Conservation (phyloP, 176 grass and related monocot species). For the Pharus latifolius region DNA sequence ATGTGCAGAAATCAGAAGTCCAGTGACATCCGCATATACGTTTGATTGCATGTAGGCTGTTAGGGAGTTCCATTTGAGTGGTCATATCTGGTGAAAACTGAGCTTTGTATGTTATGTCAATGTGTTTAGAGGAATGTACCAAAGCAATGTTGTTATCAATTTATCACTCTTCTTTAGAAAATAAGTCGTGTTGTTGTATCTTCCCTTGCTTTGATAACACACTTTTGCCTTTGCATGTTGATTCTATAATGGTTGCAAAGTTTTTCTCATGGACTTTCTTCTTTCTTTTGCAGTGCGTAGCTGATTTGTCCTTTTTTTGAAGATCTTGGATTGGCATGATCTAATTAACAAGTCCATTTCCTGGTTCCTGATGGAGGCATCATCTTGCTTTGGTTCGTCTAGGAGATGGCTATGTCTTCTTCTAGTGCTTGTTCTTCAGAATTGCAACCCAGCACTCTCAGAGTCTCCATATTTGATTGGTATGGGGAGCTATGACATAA, state of each 20-base stretch:
- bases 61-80: not conserved
- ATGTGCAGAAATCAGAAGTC: too few species aligned
- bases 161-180: not conserved
- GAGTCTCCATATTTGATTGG: constrained; percentile 63
- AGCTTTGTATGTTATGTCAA: not conserved
- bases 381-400: constrained; percentile 14
- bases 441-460: constrained; percentile 32
- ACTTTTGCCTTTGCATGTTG: not conserved
- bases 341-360: constrained; percentile 14
- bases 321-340: constrained; percentile 15
- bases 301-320: not conserved
- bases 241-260: not conserved
- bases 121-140: not conserved
- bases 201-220: not conserved
- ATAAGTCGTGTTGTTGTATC: not conserved
- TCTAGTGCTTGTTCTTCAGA: constrained; percentile 40
- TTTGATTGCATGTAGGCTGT: not conserved
- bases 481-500: constrained; percentile 93
- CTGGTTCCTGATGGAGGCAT: constrained; percentile 40
- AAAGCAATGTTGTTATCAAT: not conserved
- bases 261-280: not conserved
- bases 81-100: not conserved
- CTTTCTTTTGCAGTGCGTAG: constrained; percentile 13
- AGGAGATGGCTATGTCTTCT: constrained; percentile 44
- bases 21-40: too few species aligned